phyloP scores from a whole-genome alignment of 257 asterid genomes.

The Solanum bulbocastanum region DNA sequence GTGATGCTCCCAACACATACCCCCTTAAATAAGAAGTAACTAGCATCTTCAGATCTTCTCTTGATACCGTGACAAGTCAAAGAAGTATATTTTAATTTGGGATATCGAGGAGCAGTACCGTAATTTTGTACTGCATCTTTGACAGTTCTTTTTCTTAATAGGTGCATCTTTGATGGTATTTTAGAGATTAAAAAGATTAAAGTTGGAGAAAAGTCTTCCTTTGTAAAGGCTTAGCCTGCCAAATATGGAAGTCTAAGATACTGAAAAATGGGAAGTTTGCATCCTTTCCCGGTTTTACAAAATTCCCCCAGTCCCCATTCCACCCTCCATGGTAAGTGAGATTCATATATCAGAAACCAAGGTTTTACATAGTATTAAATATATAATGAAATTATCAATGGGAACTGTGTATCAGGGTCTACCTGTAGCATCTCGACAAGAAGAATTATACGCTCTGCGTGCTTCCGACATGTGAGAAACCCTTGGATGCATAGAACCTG shows the following conservation, averaged over 20 bases:
- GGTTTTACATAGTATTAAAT: neutral
- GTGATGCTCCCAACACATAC: neutral
- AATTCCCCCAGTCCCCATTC: neutral
- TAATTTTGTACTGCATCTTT: neutral
- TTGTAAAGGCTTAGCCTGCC: neutral
- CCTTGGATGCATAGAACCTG: slow-evolving; percentile 89
- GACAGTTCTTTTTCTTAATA: neutral
- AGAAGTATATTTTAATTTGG: neutral
- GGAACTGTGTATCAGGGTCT: neutral
- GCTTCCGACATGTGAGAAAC: slow-evolving; percentile 89
- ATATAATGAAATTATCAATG: neutral
- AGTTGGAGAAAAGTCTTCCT: neutral
- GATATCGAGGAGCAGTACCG: neutral
- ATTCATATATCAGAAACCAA: neutral
- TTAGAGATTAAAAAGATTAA: neutral
- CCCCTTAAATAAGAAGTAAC: neutral
- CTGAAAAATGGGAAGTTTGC: neutral
- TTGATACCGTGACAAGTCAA: neutral
- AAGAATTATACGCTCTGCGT: slow-evolving; percentile 94
- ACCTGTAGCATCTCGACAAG: slow-evolving; percentile 99
- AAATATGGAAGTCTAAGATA: neutral
- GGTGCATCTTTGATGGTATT: neutral
- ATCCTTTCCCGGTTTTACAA: neutral
- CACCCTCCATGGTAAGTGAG: neutral
- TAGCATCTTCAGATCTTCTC: neutral